Base-by-base conservation (phyloP, 148 eudicot genomes). In the Silene uniflora region DNA sequence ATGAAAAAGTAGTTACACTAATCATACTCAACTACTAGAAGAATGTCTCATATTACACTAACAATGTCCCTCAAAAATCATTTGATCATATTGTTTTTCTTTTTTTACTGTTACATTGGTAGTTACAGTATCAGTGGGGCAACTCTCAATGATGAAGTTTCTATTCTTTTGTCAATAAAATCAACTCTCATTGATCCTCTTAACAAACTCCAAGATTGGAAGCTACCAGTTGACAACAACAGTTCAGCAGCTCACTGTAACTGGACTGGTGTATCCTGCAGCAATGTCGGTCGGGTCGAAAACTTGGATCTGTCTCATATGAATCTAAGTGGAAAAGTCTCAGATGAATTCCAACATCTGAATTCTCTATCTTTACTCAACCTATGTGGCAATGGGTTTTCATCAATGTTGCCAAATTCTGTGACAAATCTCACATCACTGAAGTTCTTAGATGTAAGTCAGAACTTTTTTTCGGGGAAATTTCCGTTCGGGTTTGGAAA, bases 211-310 rank as follows among this genome's bases (percentile, higher is more conserved):
- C 58, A 78, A 54, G 82, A 88, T 32, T 93, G 98, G 98, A 81
- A 77, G 66, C 2, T 71, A 46, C 62, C 83, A 1, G 61, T n/a
- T 17, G n/a, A n/a, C n/a, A 79, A 61, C 19, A 68, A n/a, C 32
- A 18, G 13, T 21, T 69, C 86, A 63, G 79, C 35, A 63, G 79
- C 35, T 61, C 89, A 87, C 79, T 93, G 98, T 79, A 85, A 78
- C 18, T 93, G 98, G 98, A 87, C 88, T 17, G 97, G 98, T 18
- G 88, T 93, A 25, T 73, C 76, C 64, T 93, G 98, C 89, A 85
- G 82, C 84, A 65, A 84, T 14, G 52, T 75, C 3, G 97, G 95
- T 6, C 18, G 55, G 7, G 86, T 93, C 35, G 87, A 87, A 56
- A 77, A 73, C 54, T 87, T 93, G 17, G 90, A 93, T 75, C 91